phyloP scores from a whole-genome alignment of 1,284 basidiomycete species.

The Naganishia albida region DNA sequence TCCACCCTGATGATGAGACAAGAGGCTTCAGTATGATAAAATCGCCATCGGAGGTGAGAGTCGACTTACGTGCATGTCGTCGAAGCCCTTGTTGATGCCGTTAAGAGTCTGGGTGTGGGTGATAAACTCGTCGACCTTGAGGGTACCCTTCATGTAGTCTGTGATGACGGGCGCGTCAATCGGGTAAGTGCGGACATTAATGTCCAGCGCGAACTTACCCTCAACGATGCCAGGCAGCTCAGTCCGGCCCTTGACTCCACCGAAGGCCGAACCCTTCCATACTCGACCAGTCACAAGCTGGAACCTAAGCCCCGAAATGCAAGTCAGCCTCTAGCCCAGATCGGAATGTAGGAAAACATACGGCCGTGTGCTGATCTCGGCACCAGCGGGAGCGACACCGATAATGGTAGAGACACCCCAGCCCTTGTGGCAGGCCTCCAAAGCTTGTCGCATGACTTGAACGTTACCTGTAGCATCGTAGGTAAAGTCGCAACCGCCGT shows the following conservation, averaged over 20 bases:
- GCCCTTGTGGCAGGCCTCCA: constrained; percentile 98
- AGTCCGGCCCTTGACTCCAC: constrained; percentile 95
- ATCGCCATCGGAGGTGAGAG: not conserved
- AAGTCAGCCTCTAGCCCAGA: constrained; percentile 30
- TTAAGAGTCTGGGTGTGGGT: constrained; percentile 74
- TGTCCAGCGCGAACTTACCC: constrained; percentile 54
- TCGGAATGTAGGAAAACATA: constrained; percentile 56
- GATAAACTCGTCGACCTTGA: constrained; percentile 80
- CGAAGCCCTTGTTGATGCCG: constrained; percentile 85
- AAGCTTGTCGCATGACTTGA: constrained; percentile 89
- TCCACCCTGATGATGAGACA: constrained; percentile 61
- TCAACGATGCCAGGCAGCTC: constrained; percentile 88
- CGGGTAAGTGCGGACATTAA: not conserved
- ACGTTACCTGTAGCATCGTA: constrained; percentile 97
- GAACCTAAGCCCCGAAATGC: constrained; percentile 61
- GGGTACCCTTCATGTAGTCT: constrained; percentile 52
- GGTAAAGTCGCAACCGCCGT: constrained; percentile 96
- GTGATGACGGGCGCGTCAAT: not conserved
- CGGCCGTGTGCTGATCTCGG: constrained; percentile 95
- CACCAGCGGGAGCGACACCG: constrained; percentile 89
- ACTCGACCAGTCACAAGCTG: constrained; percentile 79
- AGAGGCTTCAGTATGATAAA: no score
- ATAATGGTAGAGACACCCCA: constrained; percentile 97
- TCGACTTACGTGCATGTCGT: constrained; percentile 86
- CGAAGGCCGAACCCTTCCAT: constrained; percentile 95